Conservation (phyloP, 2,329 filamentous ascomycete species). For the Xylaria digitata region DNA sequence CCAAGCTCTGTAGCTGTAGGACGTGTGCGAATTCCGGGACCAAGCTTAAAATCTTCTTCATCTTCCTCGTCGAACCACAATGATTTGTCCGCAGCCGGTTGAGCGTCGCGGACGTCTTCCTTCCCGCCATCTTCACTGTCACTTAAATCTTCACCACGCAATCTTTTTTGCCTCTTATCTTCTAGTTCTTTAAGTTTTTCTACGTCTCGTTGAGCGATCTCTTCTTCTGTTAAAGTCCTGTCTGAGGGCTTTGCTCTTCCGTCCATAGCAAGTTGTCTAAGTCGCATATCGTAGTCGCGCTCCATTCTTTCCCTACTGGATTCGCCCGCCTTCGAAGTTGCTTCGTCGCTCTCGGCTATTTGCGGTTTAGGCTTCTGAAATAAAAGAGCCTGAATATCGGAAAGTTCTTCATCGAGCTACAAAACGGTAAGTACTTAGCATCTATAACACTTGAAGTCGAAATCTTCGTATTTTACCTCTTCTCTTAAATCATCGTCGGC, state of each 20-base stretch:
- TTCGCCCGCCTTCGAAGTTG: slow-evolving; percentile 54
- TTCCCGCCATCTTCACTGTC: slow-evolving; percentile 54
- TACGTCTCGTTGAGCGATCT: slow-evolving; percentile 81
- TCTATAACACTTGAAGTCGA: not conserved
- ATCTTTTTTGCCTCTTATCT: slow-evolving; percentile 82
- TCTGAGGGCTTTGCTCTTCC: slow-evolving; percentile 86
- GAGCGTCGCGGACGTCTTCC: slow-evolving; percentile 38
- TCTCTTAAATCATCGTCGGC: slow-evolving; percentile 82
- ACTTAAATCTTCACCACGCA: slow-evolving; percentile 77
- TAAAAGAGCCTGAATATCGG: slow-evolving; percentile 79
- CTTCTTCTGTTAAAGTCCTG: slow-evolving; percentile 90
- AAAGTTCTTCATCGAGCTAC: slow-evolving; percentile 85
- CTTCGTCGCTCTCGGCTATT: slow-evolving; percentile 47
- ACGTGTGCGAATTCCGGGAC: slow-evolving; percentile 66
- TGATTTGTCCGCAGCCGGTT: slow-evolving; percentile 11
- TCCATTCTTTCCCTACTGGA: slow-evolving; percentile 78
- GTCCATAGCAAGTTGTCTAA: slow-evolving; percentile 86
- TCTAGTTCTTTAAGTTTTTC: slow-evolving; percentile 83
- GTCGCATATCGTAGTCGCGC: slow-evolving; percentile 85
- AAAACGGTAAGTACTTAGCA: slow-evolving; percentile 19
- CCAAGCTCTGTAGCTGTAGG: slow-evolving; percentile 72
- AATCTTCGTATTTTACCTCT: slow-evolving; percentile 29
- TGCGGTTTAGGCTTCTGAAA: slow-evolving; percentile 58
- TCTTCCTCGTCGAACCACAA: slow-evolving; percentile 55
- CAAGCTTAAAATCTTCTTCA: slow-evolving; percentile 69